Base-by-base conservation (phyloP, 106 monocot species). In the Narthecium ossifragum region DNA sequence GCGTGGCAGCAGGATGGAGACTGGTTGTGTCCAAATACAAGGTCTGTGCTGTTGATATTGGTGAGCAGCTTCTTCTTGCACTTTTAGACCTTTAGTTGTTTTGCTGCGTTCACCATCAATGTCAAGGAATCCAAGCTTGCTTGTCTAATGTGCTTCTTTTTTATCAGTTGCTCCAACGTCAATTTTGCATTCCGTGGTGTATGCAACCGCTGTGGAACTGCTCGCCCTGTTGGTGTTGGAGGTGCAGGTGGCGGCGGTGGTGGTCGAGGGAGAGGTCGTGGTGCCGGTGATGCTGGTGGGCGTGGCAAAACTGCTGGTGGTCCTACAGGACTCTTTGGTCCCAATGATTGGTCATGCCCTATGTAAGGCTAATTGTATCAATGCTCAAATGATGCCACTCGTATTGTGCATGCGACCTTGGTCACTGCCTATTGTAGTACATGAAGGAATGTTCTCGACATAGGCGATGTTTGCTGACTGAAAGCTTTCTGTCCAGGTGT, bases 141-240 rank as follows among this genome's bases (percentile, higher is more conserved):
- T 39, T 21, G 65, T 26, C 22, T 73, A 40, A 60, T 75, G 32
- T 11, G 58, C 31, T 29, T 66, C 21, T 57, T 38, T 70, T 49
- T 3, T 73, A 43, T 46, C 90, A 98, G 98, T 68, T 98, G 98
- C 55, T 64, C 73, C 67, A 98, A 98, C 75, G 90, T 98, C 26
- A 98, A 98, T 72, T 98, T 98, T 87, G 90, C 98, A 15, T 98
- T 98, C 46, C 90, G 98, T 63, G 98, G 98, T 39, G 98, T 98
- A 23, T 98, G 98, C 53, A 98, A 98, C 63, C 91, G 84, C 10
- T 98, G 98, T 77, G 90, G 91, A 45, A 79, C 98, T 11, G 84
- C 81, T 68, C 98, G 98, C 48, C 98, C 90, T 79, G 84, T 84
- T 69, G 87, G 87, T 67, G 83, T 67, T 79, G 83, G 86, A 69